phyloP scores from a whole-genome alignment of 495 filamentous ascomycete genomes.

The Hamigera avellanea region DNA sequence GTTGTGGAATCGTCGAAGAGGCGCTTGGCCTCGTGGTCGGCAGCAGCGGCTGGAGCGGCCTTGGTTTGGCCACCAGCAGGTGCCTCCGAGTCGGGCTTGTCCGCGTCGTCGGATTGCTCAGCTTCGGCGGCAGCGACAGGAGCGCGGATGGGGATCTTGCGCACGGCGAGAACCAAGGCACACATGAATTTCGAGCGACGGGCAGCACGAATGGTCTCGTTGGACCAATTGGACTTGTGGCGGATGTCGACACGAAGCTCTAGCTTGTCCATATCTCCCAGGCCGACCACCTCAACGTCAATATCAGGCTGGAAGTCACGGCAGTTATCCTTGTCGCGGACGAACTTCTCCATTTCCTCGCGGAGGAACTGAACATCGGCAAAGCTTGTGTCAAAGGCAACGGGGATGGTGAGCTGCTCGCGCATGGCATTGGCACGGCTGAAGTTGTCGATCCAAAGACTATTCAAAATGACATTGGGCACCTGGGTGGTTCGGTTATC shows the following conservation, averaged over 20 bases:
- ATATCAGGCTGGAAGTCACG: conserved; percentile 88
- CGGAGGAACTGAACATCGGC: conserved; percentile 77
- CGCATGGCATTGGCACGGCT: conserved; percentile 84
- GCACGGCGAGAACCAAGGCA: conserved; percentile 74
- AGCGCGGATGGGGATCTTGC: conserved; percentile 73
- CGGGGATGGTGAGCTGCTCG: conserved; percentile 66
- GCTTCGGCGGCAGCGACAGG: conserved; percentile 62
- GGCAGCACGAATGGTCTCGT: conserved; percentile 69
- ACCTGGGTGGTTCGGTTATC: conserved; percentile 78
- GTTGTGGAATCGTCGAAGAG: conserved; percentile 29
- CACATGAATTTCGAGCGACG: conserved; percentile 96
- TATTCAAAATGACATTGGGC: conserved; percentile 86
- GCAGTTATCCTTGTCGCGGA: conserved; percentile 73
- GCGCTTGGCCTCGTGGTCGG: conserved; percentile 36
- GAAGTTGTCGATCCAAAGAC: conserved; percentile 86
- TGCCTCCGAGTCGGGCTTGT: conserved; percentile 25
- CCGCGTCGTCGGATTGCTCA: conserved; percentile 44
- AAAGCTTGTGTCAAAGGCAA: conserved; percentile 75
- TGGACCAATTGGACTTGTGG: conserved; percentile 96
- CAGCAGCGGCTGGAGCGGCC: background rate
- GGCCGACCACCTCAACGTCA: conserved; percentile 60
- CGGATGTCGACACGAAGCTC: conserved; percentile 71
- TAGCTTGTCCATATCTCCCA: conserved; percentile 82
- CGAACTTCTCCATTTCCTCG: conserved; percentile 71
- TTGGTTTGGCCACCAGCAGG: conserved; percentile 3